Conservation (phyloP, 768 basidiomycete genomes). For the Kwoniella sp. region DNA sequence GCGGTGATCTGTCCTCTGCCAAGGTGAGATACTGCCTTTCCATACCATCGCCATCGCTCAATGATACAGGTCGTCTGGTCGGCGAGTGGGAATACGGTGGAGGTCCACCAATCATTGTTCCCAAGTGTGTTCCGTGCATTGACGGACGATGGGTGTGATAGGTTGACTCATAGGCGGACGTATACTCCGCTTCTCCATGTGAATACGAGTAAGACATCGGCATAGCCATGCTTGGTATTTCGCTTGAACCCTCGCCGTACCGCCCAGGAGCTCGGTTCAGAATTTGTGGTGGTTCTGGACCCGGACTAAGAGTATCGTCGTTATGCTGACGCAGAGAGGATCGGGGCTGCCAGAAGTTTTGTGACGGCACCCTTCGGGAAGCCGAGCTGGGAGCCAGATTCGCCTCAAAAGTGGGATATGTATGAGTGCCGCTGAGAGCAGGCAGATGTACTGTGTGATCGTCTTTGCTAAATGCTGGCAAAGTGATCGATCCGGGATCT, state of each 20-base stretch:
- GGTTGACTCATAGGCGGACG: neutral
- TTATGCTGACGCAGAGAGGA: too few species aligned
- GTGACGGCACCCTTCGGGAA: neutral
- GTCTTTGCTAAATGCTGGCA: neutral
- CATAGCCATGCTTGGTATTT: neutral
- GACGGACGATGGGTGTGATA: neutral
- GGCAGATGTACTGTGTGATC: neutral
- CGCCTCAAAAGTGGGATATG: neutral
- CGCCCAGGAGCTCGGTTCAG: too few species aligned
- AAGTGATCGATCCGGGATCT: neutral
- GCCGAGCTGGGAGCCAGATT: too few species aligned
- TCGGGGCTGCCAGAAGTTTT: neutral
- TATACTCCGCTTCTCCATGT: neutral
- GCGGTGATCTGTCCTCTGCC: neutral
- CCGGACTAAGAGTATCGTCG: too few species aligned
- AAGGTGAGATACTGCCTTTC: slow-evolving; percentile 8
- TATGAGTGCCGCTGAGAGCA: neutral
- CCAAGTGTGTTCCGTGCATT: neutral
- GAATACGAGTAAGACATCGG: slow-evolving; percentile 4
- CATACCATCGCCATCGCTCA: slow-evolving; percentile 1
- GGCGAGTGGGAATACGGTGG: slow-evolving; percentile 26
- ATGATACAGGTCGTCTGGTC: neutral
- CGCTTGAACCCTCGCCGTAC: neutral
- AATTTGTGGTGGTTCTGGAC: too few species aligned
- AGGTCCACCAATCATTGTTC: slow-evolving; percentile 1